Evolutionary conservation across 2,329 filamentous ascomycete genomes (phyloP).

Genomic region (Lomentospora prolificans): DNA sequence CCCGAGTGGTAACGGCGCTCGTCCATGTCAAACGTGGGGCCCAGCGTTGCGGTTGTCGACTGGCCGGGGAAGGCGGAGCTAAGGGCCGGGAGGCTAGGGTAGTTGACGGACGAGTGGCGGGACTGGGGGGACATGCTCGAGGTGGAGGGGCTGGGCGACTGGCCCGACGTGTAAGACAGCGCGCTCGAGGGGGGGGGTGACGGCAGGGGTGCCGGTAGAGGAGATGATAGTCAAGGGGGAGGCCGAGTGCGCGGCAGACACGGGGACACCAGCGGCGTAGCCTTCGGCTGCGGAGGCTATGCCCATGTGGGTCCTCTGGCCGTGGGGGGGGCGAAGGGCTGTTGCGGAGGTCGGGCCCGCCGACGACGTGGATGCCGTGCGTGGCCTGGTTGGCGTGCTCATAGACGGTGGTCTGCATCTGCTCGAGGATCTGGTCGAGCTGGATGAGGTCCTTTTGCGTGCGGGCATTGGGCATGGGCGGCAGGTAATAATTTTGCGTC

Average conservation of each 20-base stretch:
- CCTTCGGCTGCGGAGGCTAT: constrained; percentile 15
- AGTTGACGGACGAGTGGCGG: constrained; percentile 57
- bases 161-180: constrained; percentile 67
- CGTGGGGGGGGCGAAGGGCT: constrained; percentile 40
- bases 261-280: constrained; percentile 24
- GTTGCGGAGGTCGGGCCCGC: constrained; percentile 52
- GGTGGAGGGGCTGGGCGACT: constrained; percentile 64
- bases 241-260: constrained; percentile 46
- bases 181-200: constrained; percentile 68
- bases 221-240: constrained; percentile 50
- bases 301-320: constrained; percentile 18
- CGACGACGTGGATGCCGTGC: constrained; percentile 67
- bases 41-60: constrained; percentile 61
- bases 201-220: constrained; percentile 61
- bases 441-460: constrained; percentile 91
- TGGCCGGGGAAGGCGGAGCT: constrained; percentile 60
- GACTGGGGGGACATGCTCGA: constrained; percentile 58
- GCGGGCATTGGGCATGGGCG: constrained; percentile 76
- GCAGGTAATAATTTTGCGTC: constrained; percentile 69
- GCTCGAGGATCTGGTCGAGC: constrained; percentile 89
- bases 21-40: constrained; percentile 53
- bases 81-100: constrained; percentile 61
- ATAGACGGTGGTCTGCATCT: constrained; percentile 93
- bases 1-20: constrained; percentile 57
- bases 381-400: constrained; percentile 80